Evolutionary conservation across 225 moss, liverwort and hornwort species (phyloP).

Genomic region (Neckera pumila): DNA sequence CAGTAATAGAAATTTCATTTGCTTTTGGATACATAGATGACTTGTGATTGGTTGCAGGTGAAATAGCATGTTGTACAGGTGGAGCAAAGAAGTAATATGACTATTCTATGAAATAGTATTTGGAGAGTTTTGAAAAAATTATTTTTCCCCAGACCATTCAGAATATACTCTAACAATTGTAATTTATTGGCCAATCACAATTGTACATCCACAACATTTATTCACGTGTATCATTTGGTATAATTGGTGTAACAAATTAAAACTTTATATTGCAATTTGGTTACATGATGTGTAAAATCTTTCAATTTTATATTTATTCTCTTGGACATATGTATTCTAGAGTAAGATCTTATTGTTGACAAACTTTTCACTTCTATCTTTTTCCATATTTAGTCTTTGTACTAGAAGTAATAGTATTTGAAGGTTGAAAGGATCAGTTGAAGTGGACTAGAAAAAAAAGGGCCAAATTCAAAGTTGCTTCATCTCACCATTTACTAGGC

Average conservation of each 20-base stretch:
- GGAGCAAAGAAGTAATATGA: neutral
- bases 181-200: neutral
- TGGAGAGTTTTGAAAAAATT: neutral
- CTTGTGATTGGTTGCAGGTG: neutral
- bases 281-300: neutral
- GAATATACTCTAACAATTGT: neutral
- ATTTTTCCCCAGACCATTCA: neutral
- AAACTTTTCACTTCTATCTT: neutral
- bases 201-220: neutral
- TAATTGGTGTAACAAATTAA: neutral
- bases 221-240: neutral
- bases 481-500: neutral
- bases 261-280: neutral
- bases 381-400: neutral
- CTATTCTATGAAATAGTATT: neutral
- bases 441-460: neutral
- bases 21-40: neutral
- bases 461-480: fast-evolving
- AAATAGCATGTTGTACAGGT: fast-evolving
- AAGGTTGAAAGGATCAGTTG: neutral
- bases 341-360: neutral
- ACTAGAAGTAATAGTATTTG: neutral
- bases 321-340: neutral
- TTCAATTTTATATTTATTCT: neutral
- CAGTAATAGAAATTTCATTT: neutral